Evolutionary conservation across 108 stramenopile genomes (phyloP).

Genomic region (Pseudonitzschia pungens): DNA sequence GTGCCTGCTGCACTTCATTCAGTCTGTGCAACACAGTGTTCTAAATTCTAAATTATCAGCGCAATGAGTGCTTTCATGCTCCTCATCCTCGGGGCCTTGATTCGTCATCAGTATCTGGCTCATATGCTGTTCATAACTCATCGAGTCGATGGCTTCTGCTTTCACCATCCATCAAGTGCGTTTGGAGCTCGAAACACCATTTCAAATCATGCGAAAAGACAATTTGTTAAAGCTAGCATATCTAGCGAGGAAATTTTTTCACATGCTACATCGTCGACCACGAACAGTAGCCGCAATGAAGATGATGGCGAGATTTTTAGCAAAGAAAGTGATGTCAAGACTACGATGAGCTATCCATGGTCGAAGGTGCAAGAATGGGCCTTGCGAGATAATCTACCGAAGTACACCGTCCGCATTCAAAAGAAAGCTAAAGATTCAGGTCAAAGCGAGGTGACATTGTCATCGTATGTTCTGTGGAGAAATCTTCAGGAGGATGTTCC

Average conservation of each 20-base stretch:
- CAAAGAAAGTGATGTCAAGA: not conserved
- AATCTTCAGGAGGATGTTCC: conserved; percentile 63
- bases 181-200: not conserved
- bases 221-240: too few species aligned
- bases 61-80: conserved; percentile 2
- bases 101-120: not conserved
- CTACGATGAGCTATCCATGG: conserved; percentile 48
- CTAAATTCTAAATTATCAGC: too few species aligned
- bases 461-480: conserved; percentile 64
- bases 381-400: conserved; percentile 51
- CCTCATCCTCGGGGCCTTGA: not conserved
- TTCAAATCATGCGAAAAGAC: not conserved
- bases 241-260: too few species aligned
- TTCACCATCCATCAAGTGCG: not conserved
- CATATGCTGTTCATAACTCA: not conserved
- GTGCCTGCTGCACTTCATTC: too few species aligned
- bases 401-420: conserved; percentile 57
- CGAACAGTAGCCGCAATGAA: not conserved
- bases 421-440: conserved; percentile 3
- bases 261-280: not conserved
- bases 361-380: conserved; percentile 64
- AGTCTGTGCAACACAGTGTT: too few species aligned
- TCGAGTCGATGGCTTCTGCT: conserved; percentile 3
- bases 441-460: not conserved
- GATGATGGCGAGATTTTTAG: not conserved